These are phyloP conservation scores for Phaeomoniella chlamydospora DNA, from an alignment of 2,329 filamentous ascomycete genomes.

Conservation along the genomic window DNA sequence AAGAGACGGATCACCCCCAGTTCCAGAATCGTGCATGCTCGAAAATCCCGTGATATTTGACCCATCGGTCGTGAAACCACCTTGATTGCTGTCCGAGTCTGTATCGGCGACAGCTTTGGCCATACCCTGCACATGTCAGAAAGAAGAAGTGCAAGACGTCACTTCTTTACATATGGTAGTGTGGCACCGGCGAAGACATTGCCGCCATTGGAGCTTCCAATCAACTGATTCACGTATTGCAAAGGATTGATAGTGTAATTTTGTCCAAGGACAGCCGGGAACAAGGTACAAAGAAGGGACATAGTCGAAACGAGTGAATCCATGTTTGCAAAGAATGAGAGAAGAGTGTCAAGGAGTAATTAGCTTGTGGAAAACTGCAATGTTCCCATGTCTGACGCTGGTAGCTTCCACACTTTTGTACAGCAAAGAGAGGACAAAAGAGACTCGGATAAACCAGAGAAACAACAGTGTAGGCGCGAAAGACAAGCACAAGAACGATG, in stretches of 20 bases:
- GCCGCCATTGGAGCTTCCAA: constrained; percentile 10
- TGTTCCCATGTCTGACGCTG: too few species aligned
- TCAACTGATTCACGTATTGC: constrained; percentile 1
- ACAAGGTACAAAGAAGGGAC: neutral
- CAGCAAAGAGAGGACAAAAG: too few species aligned
- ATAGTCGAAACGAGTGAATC: neutral
- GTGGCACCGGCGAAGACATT: constrained; percentile 44
- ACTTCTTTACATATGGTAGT: constrained; percentile 14
- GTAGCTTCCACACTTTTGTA: too few species aligned
- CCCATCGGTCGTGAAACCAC: constrained; percentile 38
- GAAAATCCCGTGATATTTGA: constrained; percentile 36
- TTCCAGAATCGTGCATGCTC: constrained; percentile 38
- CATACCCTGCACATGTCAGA: constrained; percentile 20
- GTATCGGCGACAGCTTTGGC: constrained; percentile 43
- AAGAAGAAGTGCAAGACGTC: neutral
- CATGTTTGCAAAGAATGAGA: neutral
- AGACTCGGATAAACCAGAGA: too few species aligned
- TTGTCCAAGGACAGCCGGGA: neutral
- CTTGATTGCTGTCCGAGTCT: constrained; percentile 34
- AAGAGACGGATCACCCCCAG: constrained; percentile 41
- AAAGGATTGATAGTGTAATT: constrained; percentile 1
- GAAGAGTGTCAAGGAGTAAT: too few species aligned
- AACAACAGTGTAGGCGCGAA: too few species aligned
- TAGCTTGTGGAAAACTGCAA: too few species aligned
- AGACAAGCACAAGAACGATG: too few species aligned